These are phyloP conservation scores for Papilionanthe hybrid DNA, from an alignment of 116 monocot genomes.

Conservation along the genomic window DNA sequence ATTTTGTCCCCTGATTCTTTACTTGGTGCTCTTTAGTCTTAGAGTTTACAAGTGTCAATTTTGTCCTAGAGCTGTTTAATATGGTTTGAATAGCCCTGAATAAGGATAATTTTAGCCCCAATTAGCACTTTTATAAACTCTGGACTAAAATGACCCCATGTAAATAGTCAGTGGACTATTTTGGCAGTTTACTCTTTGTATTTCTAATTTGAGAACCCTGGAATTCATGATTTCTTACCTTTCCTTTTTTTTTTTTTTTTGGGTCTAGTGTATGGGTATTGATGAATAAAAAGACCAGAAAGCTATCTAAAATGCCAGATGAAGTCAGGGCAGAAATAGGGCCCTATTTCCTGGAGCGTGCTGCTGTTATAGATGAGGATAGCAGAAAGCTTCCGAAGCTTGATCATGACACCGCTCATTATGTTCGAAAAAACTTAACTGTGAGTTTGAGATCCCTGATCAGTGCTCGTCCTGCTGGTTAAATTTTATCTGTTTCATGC, in stretches of 20 bases:
- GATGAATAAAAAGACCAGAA: constrained; percentile 41
- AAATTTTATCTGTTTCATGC: neutral
- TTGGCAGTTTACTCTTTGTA: neutral
- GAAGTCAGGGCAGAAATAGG: constrained; percentile 37
- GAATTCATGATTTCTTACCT: neutral
- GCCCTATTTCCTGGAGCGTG: constrained; percentile 18
- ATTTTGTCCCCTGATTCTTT: neutral
- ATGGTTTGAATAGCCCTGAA: too few relatives aligned
- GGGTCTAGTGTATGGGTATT: constrained; percentile 25
- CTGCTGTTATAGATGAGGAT: constrained; percentile 23
- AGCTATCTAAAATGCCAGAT: constrained; percentile 30
- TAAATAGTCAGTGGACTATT: too few relatives aligned
- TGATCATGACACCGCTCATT: constrained; percentile 16
- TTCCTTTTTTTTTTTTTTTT: neutral
- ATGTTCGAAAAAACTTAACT: constrained; percentile 24
- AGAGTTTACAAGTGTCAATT: too few relatives aligned
- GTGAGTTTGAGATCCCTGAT: constrained; percentile 14
- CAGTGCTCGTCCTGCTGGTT: neutral
- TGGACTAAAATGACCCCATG: too few relatives aligned
- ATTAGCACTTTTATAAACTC: too few relatives aligned
- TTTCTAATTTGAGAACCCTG: neutral
- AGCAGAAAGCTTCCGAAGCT: constrained; percentile 27
- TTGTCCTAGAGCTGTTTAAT: too few relatives aligned
- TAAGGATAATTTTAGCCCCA: too few relatives aligned
- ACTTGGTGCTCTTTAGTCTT: too few relatives aligned